Evolutionary conservation across 352 stramenopile species (phyloP), one percentile per base, ranked within the genome.

Genomic region (Elongisporangium anandrum): DNA sequence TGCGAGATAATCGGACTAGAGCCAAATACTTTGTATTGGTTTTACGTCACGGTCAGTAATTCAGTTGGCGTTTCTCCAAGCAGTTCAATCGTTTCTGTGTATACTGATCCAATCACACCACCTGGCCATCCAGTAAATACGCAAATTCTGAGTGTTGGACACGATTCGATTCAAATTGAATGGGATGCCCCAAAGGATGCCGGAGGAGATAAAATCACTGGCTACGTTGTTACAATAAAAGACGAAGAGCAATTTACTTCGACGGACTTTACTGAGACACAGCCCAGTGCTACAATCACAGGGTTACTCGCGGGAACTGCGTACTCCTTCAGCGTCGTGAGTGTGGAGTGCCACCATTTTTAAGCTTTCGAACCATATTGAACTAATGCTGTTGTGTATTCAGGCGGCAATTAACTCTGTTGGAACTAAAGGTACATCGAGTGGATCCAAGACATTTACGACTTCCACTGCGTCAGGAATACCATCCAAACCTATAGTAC

Each of bases 311-410:
- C 15, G 39, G 15, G 65, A 0, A 73, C 64, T 0, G 12, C 58
- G 5, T 88, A 85, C 54, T 73, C 66, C 0, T 67, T 88, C 24
- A 64, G 45, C 4, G 60, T 88, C 49, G 79, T 85, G 69, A 66
- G 74, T 71, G 38, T 16, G 8, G 16, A n/a, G 4, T 45, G 8
- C 8, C 13, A 13, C 29, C 29, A 39, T 39, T 2, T 39, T 13
- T 39, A 39, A 39, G 6, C 29, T 10, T 8, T 50, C 3, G 4
- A 20, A 17, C 2, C 19, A 59, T 7, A 8, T n/a, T 26, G 5
- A 38, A 8, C 47, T 59, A 39, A 24, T 56, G 1, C 17, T 10
- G 45, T 19, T 59, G 13, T 56, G 10, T 49, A n/a, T 52, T n/a
- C 15, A 64, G 50, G 19, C 49, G n/a, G 54, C 59, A 8, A 59